Conservation (phyloP, 2,329 filamentous ascomycete genomes). For the Pestalotiopsis sp. region DNA sequence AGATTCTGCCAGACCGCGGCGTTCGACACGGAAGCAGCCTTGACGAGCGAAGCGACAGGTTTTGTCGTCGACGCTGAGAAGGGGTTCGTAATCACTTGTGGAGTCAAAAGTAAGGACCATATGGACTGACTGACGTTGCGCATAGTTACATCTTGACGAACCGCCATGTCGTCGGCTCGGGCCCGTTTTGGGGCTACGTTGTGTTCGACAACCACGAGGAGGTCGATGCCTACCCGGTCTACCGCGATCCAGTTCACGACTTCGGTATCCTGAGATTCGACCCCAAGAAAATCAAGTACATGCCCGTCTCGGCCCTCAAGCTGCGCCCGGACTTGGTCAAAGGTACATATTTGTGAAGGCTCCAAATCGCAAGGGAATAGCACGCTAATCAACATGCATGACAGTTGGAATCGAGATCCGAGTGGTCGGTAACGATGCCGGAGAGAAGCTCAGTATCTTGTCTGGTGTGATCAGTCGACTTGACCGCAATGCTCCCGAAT, state of each 20-base stretch:
- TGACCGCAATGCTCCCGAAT: constrained; percentile 95
- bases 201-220: constrained; percentile 99
- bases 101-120: not conserved
- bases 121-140: not conserved
- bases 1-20: constrained; percentile 98
- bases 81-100: constrained; percentile 58
- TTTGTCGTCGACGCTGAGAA: constrained; percentile 95
- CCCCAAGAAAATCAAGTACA: constrained; percentile 94
- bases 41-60: constrained; percentile 93
- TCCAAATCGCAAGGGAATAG: not conserved
- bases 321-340: constrained; percentile 84
- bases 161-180: constrained; percentile 90
- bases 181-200: constrained; percentile 96
- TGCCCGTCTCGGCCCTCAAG: constrained; percentile 80
- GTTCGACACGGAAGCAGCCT: constrained; percentile 94
- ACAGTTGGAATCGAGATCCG: constrained; percentile 88
- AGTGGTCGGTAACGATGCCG: constrained; percentile 97
- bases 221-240: constrained; percentile 94
- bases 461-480: constrained; percentile 96
- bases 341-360: constrained; percentile 39
- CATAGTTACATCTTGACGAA: constrained; percentile 79
- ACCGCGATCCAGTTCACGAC: constrained; percentile 97
- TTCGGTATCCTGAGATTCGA: constrained; percentile 98
- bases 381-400: constrained; percentile 14
- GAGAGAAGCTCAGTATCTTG: constrained; percentile 96